Base-by-base conservation (phyloP, 2,329 filamentous ascomycete species). In the Clarireedia homoeocarpa region DNA sequence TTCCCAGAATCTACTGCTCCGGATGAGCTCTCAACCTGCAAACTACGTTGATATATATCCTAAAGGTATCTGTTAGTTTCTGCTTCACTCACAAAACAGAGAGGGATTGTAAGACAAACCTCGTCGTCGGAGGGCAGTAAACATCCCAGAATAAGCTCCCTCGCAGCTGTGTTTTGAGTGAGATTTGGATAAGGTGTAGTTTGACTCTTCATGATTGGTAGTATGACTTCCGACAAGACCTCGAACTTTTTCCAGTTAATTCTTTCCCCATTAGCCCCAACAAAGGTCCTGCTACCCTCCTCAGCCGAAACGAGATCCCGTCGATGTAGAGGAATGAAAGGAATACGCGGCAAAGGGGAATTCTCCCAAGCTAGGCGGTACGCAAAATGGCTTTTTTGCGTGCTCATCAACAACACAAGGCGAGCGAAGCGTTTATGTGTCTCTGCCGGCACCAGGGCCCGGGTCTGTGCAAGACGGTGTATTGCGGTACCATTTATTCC, bases 241-340 rank as follows among this genome's bases (percentile, higher is more conserved):
- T 97, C 92, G 66, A 97, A 99, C 70, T 99, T 99, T 72, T 87
- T 91, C 94, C 94, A 99, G 70, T 97, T 97, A 69, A 99, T 89
- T 51, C 89, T 79, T 60, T 89, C 82, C 61, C 78, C 82, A 58
- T 83, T 79, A 2, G 81, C 78, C 6, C 88, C 89, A 1, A 97
- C 76, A 69, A 96, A 92, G 0, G 94, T 97, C 66, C 83, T 83
- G 71, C 94, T 96, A 36, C 92, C 94, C 71, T 96, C 89, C 67
- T 95, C 90, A 0, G 94, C 92, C 12, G 88, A 90, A 1, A 96
- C 90, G 24, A 99, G 78, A 72, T 99, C 94, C 61, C 91, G 82
- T 45, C 89, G 83, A 68, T 95, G 90, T 27, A 97, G 78, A 2
- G 94, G 92, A 51, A 97, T 85, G 70, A 95, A 97, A 0, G 94